Evolutionary conservation across 2,329 filamentous ascomycete genomes (phyloP).

Genomic region (Cytospora piceae): DNA sequence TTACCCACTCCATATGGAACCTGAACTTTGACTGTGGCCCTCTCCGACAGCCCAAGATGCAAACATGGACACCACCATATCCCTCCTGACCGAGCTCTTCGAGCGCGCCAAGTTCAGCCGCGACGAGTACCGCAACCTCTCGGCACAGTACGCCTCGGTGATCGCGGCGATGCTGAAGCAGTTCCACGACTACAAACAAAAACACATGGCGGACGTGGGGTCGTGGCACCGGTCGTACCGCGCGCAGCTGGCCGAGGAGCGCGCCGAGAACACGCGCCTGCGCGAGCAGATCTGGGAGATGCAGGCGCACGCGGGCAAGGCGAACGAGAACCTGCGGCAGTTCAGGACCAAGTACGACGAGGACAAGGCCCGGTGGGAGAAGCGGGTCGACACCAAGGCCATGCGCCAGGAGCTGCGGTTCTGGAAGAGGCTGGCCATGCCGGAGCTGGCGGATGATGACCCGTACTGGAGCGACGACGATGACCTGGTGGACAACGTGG

Average conservation of each 20-base stretch:
- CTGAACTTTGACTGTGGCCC: slow-evolving; percentile 1
- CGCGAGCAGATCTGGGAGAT: slow-evolving; percentile 70
- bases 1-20: not conserved
- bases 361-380: slow-evolving; percentile 57
- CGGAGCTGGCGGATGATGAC: slow-evolving; percentile 61
- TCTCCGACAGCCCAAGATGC: slow-evolving; percentile 54
- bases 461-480: slow-evolving; percentile 68
- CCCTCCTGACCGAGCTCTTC: slow-evolving; percentile 63
- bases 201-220: slow-evolving; percentile 63
- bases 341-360: slow-evolving; percentile 62
- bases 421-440: slow-evolving; percentile 70
- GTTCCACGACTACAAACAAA: slow-evolving; percentile 68
- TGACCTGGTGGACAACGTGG: slow-evolving; percentile 63
- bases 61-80: slow-evolving; percentile 65
- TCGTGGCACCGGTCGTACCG: slow-evolving; percentile 70
- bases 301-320: slow-evolving; percentile 61
- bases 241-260: slow-evolving; percentile 65
- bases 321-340: slow-evolving; percentile 60
- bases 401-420: slow-evolving; percentile 63
- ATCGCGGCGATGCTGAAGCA: slow-evolving; percentile 63
- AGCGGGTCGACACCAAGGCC: slow-evolving; percentile 55
- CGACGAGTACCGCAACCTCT: slow-evolving; percentile 62
- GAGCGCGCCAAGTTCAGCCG: slow-evolving; percentile 64
- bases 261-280: slow-evolving; percentile 64
- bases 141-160: slow-evolving; percentile 61